Percentiles rank a stretch among this genome's conserved stretches.
These are phyloP conservation scores for Salix exigua DNA, from an alignment of 345 rosid genomes.

Conservation along the genomic window DNA sequence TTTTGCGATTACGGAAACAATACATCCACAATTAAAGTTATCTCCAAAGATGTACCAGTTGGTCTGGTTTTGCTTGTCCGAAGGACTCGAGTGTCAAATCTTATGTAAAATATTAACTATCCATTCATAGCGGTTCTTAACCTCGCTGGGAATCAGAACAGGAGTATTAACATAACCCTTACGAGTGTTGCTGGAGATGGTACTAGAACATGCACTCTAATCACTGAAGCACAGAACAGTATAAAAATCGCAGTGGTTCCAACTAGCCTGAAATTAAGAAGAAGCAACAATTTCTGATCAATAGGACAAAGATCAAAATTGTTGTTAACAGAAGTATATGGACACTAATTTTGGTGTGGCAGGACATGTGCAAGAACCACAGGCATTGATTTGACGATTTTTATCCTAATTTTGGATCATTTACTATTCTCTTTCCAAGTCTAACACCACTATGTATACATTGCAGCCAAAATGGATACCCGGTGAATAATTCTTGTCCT, in stretches of 20 bases:
- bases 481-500: not conserved
- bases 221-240: not conserved
- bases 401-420: not conserved
- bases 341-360: not conserved
- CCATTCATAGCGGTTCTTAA: conserved; percentile 64
- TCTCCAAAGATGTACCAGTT: conserved; percentile 35
- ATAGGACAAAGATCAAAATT: not conserved
- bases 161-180: conserved; percentile 46
- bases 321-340: not conserved
- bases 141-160: conserved; percentile 33
- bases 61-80: conserved; percentile 45
- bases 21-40: conserved; percentile 35
- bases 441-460: not conserved
- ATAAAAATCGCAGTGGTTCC: not conserved
- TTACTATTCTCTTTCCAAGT: conserved; percentile 3
- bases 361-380: not conserved
- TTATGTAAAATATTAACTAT: conserved; percentile 61
- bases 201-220: conserved; percentile 25
- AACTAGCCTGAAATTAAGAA: not conserved
- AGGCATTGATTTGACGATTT: not conserved
- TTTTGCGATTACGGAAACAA: conserved; percentile 62
- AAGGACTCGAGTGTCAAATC: conserved; percentile 37
- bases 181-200: conserved; percentile 63
- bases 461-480: not conserved
- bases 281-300: not conserved